These are phyloP conservation scores for Lasiosphaeris hirsuta DNA, from an alignment of 495 filamentous ascomycete species.

Conservation along the genomic window DNA sequence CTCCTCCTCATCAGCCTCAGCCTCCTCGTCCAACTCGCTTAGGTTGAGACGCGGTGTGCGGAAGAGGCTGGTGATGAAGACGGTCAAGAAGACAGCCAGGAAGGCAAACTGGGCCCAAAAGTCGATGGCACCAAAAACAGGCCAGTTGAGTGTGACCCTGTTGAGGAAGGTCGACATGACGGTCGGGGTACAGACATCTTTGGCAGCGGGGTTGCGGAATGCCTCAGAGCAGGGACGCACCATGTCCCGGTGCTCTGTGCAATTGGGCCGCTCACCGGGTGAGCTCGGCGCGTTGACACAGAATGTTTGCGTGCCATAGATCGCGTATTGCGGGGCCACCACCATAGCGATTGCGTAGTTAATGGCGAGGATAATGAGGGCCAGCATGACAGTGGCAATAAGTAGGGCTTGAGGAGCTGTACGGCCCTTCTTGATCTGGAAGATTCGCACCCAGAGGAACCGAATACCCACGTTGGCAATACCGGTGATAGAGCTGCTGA, in stretches of 20 bases:
- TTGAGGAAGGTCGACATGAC: conserved; percentile 91
- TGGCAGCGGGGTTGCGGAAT: conserved; percentile 56
- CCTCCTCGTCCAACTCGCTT: conserved; percentile 76
- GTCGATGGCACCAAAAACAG: conserved; percentile 86
- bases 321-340: conserved; percentile 89
- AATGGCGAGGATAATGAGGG: conserved; percentile 80
- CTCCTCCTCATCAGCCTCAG: conserved; percentile 94
- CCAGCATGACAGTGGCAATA: conserved; percentile 83
- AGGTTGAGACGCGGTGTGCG: conserved; percentile 73
- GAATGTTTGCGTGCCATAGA: conserved; percentile 91
- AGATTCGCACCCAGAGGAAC: conserved; percentile 90
- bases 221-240: conserved; percentile 79
- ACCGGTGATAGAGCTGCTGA: conserved; percentile 79
- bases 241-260: conserved; percentile 63
- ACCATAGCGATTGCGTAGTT: conserved; percentile 91
- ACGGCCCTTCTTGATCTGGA: conserved; percentile 82
- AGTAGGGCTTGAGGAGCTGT: conserved; percentile 92
- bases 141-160: conserved; percentile 89
- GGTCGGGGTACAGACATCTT: conserved; percentile 81
- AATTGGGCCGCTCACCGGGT: conserved; percentile 68
- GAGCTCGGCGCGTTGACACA: conserved; percentile 62
- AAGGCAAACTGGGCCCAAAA: conserved; percentile 97
- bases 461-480: conserved; percentile 85
- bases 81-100: conserved; percentile 74
- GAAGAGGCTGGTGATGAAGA: conserved; percentile 72